Evolutionary conservation across 2,329 filamentous ascomycete species (phyloP), one percentile per base, ranked within the genome.

Genomic region (Cladorrhinum sp.): DNA sequence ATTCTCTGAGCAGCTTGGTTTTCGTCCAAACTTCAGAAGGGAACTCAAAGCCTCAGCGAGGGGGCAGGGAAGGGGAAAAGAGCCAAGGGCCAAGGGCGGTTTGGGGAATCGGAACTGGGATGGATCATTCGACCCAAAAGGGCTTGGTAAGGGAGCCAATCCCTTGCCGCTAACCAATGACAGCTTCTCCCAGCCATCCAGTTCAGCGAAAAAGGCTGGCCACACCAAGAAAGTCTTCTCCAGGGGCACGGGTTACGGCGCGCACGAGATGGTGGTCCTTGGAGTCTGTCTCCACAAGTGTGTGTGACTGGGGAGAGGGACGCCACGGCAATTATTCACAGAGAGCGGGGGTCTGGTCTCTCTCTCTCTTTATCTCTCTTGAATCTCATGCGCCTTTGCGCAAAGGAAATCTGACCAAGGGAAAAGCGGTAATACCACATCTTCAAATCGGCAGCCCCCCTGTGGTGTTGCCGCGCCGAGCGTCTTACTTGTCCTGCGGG

Each of bases 181-280:
- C 58, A 59, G 55, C 52, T 50, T 54, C 48, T 59, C 62, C 66
- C 67, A 69, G 65, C 66, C 67, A 65, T 66, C 64, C 62, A 55
- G 62, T 61, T 55, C 56, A 59, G 59, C 26, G 48, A n/a, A 57
- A 54, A 50, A 50, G 49, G 54, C 58, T 58, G 58, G 58, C 61
- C 60, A 60, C 60, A 60, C 55, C 54, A 62, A 52, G 53, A 57
- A 59, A 42, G 18, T 46, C 42, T 21, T 46, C 42, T 46, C n/a
- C 18, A 26, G 49, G 20, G 21, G 21, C 24, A 51, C 49, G 49
- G 49, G 3, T 18, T 8, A 21, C 16, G 21, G 49, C 46, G 33
- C 12, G 14, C 33, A 36, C 8, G 16, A 9, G 42, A 42, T 3
- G 3, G 18, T 46, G 8, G n/a, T 42, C 36, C 10, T n/a, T n/a